phyloP scores from a whole-genome alignment of 169 alveolate genomes.

The Plasmodium vinckei region DNA sequence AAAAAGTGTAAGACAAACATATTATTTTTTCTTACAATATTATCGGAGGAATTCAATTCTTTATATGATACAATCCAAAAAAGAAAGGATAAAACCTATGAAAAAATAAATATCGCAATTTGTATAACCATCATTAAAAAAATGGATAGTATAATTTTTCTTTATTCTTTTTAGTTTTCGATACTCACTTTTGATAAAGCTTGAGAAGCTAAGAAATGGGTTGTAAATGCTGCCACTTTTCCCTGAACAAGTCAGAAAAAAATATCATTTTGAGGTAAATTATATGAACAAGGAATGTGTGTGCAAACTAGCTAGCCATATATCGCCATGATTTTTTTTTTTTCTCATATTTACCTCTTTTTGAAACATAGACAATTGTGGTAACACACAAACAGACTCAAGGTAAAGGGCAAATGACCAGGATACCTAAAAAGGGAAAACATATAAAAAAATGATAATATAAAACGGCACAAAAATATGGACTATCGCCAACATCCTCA shows the following conservation, averaged over 20 bases:
- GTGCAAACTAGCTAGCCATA: background rate
- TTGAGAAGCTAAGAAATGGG: constrained; percentile 95
- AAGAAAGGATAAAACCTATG: constrained; percentile 88
- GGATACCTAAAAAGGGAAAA: constrained; percentile 49
- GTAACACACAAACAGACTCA: constrained; percentile 93
- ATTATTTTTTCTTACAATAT: constrained; percentile 41
- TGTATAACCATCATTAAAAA: background rate
- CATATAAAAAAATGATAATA: background rate
- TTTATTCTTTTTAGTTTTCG: background rate
- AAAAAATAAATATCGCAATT: background rate
- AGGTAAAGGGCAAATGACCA: constrained; percentile 95
- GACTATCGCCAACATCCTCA: too few relatives aligned
- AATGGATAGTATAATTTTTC: background rate
- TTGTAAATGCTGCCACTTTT: constrained; percentile 91
- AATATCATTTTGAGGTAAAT: background rate
- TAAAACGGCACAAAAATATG: too few relatives aligned
- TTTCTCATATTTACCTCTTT: constrained; percentile 82
- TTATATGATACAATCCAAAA: constrained; percentile 93
- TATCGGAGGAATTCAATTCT: constrained; percentile 89
- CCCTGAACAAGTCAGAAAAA: constrained; percentile 79
- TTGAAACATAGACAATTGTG: constrained; percentile 93
- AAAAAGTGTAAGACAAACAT: background rate
- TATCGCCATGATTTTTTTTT: constrained; percentile 1
- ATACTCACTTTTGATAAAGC: constrained; percentile 86
- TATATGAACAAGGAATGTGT: background rate